Base-by-base conservation (phyloP, 805 yeast species). In the Ogataea degrootiae region DNA sequence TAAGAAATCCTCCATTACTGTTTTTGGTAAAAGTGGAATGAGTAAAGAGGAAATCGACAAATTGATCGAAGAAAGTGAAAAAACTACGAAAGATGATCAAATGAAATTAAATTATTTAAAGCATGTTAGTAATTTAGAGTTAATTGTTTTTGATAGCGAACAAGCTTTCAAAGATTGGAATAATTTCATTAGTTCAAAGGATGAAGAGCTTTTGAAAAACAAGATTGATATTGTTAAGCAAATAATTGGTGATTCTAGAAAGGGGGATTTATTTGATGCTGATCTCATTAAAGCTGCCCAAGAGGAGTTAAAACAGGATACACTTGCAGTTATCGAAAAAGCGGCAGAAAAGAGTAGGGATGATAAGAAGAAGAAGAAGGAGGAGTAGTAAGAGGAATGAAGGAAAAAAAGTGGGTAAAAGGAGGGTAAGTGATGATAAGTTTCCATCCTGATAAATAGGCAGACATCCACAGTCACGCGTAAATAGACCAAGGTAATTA, bases 1-100 rank as follows among this genome's bases (percentile, higher is more conserved):
- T 76, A 90, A 90, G 80, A 91, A 87, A 59, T 90, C 96, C 48
- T 87, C 96, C 52, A 91, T 90, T 73, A 90, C 97, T 44, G 97
- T 90, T 56, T 96, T 96, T 58, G 97, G 96, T 58, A 87, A 96
- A 48, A 87, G 96, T 41, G 97, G 97, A 71, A 76, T 90, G 68
- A 83, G 91, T 57, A 94, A 89, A 64, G 67, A 85, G 50, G 97
- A 90, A 76, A 86, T 90, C 66, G 96, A 89, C 71, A 80, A 84
- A 70, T 83, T 91, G 88, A 92, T 90, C 52, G 81, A 77, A 71
- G 96, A 87, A 61, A 95, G 97, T 62, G 95, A 88, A 75, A 84
- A 84, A 72, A 84, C 75, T 74, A 87, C 89, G 62, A 90, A 87
- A 68, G 80, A 87, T 60, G 97, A 90, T 76, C 65, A 62, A 46